These are phyloP conservation scores for Solanum lignicaule DNA, from an alignment of 257 asterid species.

Conservation along the genomic window DNA sequence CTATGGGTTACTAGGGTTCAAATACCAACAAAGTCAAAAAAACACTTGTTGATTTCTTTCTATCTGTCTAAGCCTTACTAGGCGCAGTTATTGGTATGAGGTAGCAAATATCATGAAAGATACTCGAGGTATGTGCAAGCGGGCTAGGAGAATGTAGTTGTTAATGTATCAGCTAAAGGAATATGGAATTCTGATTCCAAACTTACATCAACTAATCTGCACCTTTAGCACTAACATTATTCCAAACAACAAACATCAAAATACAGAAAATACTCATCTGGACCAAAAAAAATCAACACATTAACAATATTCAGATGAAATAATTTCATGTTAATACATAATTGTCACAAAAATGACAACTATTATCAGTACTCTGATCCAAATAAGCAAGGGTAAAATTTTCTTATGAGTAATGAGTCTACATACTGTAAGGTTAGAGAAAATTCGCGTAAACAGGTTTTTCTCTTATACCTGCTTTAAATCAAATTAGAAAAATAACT, in stretches of 20 bases:
- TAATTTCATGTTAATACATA: constrained; percentile 1
- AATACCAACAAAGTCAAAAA: neutral
- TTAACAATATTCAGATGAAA: neutral
- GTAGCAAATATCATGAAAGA: neutral
- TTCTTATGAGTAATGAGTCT: neutral
- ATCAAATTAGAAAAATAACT: constrained; percentile 18
- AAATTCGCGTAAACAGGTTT: constrained; percentile 28
- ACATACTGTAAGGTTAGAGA: constrained; percentile 22
- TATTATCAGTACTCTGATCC: neutral
- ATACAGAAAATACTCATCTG: neutral
- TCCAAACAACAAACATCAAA: neutral
- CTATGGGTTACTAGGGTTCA: neutral
- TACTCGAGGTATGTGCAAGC: neutral
- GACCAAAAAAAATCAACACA: neutral
- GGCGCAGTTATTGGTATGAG: neutral
- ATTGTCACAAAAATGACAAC: neutral
- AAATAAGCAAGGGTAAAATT: neutral
- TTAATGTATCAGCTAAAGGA: neutral
- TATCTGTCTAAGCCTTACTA: neutral
- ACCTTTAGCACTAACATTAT: neutral
- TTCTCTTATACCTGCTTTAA: constrained; percentile 25
- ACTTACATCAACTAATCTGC: neutral
- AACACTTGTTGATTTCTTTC: neutral
- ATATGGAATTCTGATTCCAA: neutral
- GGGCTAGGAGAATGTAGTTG: fast-evolving